These are phyloP conservation scores for Lentinula edodes DNA, from an alignment of 768 basidiomycete genomes.

Conservation along the genomic window DNA sequence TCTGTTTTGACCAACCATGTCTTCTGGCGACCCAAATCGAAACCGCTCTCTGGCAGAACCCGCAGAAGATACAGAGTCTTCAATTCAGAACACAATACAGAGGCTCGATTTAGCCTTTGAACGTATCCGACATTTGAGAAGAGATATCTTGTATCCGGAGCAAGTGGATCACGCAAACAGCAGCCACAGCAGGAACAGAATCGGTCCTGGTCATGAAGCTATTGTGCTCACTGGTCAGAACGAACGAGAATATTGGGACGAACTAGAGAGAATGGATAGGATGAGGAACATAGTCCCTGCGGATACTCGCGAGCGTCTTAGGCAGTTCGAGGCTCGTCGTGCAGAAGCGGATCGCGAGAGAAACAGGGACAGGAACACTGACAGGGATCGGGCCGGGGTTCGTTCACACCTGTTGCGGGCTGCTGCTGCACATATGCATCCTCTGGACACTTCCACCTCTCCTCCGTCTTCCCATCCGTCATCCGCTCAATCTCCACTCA, in stretches of 20 bases:
- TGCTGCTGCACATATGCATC: conserved; percentile 7
- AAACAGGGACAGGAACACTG: neutral
- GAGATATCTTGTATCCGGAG: conserved; percentile 37
- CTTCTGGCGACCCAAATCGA: neutral
- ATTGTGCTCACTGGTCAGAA: conserved; percentile 25
- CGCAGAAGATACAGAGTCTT: conserved; percentile 16
- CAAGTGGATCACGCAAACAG: conserved; percentile 18
- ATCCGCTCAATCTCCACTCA: conserved; percentile 13
- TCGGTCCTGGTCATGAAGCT: conserved; percentile 36
- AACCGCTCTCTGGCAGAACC: neutral
- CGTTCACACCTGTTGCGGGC: conserved; percentile 2
- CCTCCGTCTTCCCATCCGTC: conserved; percentile 7
- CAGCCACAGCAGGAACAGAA: conserved; percentile 19
- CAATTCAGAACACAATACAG: conserved; percentile 32
- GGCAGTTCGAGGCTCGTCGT: conserved; percentile 6
- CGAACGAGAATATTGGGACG: conserved; percentile 4
- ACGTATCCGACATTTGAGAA: conserved; percentile 50
- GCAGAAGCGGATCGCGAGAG: neutral
- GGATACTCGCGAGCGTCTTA: conserved; percentile 5
- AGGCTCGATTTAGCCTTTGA: conserved; percentile 49
- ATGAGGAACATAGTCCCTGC: conserved; percentile 6
- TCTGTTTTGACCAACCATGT: neutral
- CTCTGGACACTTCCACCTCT: conserved; percentile 5
- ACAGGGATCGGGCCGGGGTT: neutral
- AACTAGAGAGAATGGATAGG: conserved; percentile 1